Conservation (phyloP, 768 basidiomycete genomes). For the Psilocybe azurescens region DNA sequence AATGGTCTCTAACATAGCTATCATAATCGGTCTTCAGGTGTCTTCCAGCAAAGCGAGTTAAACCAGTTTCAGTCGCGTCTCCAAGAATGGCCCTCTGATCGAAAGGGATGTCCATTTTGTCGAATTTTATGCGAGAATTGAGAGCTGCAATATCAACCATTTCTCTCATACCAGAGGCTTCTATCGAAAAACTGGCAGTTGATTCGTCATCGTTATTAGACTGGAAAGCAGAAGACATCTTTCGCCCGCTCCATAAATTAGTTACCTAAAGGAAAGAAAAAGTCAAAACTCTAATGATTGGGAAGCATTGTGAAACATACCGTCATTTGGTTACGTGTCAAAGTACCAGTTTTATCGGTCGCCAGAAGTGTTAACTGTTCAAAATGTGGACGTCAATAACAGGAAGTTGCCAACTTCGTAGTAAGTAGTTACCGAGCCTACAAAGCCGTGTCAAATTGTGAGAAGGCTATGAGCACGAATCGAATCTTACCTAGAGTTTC, state of each 20-base stretch:
- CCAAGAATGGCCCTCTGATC: slow-evolving; percentile 66
- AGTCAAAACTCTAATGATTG: neutral
- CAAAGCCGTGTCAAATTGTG: slow-evolving; percentile 44
- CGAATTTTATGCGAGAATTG: slow-evolving; percentile 75
- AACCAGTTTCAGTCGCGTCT: slow-evolving; percentile 79
- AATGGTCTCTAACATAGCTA: slow-evolving; percentile 48
- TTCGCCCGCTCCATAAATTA: slow-evolving; percentile 66
- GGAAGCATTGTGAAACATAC: slow-evolving; percentile 28
- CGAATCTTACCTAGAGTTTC: slow-evolving; percentile 62
- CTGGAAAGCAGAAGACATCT: slow-evolving; percentile 72
- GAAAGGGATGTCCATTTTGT: slow-evolving; percentile 65
- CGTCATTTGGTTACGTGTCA: slow-evolving; percentile 78
- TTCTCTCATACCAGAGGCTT: slow-evolving; percentile 65
- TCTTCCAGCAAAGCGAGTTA: slow-evolving; percentile 69
- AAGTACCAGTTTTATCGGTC: slow-evolving; percentile 75
- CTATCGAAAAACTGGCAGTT: slow-evolving; percentile 53
- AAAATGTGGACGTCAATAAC: neutral
- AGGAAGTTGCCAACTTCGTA: slow-evolving; percentile 13
- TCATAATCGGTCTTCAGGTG: slow-evolving; percentile 58
- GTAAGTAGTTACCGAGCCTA: slow-evolving; percentile 42
- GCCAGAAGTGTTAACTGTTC: slow-evolving; percentile 66
- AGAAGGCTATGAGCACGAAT: slow-evolving; percentile 20
- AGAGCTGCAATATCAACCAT: slow-evolving; percentile 68
- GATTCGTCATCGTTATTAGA: slow-evolving; percentile 71
- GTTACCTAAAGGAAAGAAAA: slow-evolving; percentile 45